Conservation (phyloP, 2,329 filamentous ascomycete species). For the Myriangium duriaei region DNA sequence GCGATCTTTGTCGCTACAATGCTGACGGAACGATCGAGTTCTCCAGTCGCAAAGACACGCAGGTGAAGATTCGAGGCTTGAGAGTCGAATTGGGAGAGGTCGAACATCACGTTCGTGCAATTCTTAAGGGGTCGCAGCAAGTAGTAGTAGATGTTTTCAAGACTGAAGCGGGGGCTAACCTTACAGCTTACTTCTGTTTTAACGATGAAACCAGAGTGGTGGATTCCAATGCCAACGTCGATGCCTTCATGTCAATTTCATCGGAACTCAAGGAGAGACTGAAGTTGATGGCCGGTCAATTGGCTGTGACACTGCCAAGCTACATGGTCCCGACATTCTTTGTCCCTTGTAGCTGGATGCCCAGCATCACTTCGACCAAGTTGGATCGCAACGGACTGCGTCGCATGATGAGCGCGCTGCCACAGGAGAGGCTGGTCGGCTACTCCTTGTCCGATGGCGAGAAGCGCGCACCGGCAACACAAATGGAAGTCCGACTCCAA, state of each 20-base stretch:
- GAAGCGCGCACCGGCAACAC: background rate
- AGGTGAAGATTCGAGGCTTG: slow-evolving; percentile 9
- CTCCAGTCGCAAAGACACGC: slow-evolving; percentile 1
- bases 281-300: slow-evolving; percentile 43
- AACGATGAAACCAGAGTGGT: background rate
- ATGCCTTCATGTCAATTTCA: background rate
- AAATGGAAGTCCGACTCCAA: background rate
- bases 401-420: background rate
- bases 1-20: slow-evolving; percentile 64
- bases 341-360: slow-evolving; percentile 56
- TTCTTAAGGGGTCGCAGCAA: slow-evolving; percentile 13
- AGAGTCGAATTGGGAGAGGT: slow-evolving; percentile 9
- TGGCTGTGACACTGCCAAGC: slow-evolving; percentile 47
- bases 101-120: slow-evolving; percentile 31
- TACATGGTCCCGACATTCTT: slow-evolving; percentile 92
- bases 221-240: background rate
- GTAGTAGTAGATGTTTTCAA: background rate
- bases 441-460: background rate
- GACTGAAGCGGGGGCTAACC: background rate
- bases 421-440: background rate
- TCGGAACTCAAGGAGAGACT: slow-evolving; percentile 34
- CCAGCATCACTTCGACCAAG: slow-evolving; percentile 55
- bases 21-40: slow-evolving; percentile 13
- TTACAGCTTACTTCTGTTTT: background rate
- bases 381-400: slow-evolving; percentile 9